These are phyloP conservation scores for Dittrichia graveolens DNA, from an alignment of 129 eudicot genomes.

Conservation along the genomic window DNA sequence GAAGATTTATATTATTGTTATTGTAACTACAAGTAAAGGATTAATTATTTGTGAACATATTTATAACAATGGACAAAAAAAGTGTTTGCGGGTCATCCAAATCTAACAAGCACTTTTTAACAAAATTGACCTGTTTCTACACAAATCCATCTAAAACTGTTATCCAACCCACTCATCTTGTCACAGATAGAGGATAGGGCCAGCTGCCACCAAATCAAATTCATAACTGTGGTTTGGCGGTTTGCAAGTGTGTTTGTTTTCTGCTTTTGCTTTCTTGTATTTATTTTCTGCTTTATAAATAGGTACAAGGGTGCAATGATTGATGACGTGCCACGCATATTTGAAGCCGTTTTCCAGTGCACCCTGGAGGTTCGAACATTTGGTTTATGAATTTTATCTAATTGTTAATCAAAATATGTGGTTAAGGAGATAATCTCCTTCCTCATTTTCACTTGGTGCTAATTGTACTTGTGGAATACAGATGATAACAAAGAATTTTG, in stretches of 20 bases:
- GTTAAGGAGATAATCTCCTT: neutral
- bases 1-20: neutral
- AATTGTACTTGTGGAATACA: conserved; percentile 32
- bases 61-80: neutral
- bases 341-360: conserved; percentile 95
- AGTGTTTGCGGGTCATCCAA: neutral
- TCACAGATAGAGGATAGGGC: neutral
- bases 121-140: no score
- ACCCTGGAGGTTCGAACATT: conserved; percentile 74
- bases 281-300: conserved; percentile 6
- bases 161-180: neutral
- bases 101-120: no score
- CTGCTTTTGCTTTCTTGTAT: neutral
- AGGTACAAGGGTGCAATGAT: conserved; percentile 94
- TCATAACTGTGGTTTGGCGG: neutral
- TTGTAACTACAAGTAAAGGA: neutral
- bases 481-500: conserved; percentile 99
- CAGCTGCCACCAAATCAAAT: neutral
- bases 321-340: conserved; percentile 94
- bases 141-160: neutral
- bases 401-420: neutral
- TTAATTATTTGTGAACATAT: no score
- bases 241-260: neutral
- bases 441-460: neutral
- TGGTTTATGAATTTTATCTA: neutral